Base-by-base conservation (phyloP, 257 asterid genomes). In the Solanum boliviense region DNA sequence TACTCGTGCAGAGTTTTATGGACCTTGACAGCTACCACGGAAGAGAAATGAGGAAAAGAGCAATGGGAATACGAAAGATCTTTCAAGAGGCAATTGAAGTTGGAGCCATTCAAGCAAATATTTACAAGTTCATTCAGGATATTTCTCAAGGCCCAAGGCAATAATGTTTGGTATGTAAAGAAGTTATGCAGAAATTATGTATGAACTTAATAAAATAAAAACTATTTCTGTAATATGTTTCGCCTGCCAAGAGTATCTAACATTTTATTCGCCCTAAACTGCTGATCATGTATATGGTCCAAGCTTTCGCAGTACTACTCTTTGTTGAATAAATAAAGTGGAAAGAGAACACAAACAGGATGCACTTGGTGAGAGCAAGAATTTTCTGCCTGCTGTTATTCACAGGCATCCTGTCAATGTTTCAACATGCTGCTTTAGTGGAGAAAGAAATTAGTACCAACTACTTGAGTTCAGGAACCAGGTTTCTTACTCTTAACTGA, bases 1-100 rank as follows among this genome's bases (percentile, higher is more conserved):
- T 68, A 85, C 41, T 93, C 5, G 91, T 95, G 56, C 89, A 84
- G 89, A 89, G 82, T 86, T 92, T 95, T 75, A 91, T 95, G 97
- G 91, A 91, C 34, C 87, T 86, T 88, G 94, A 91, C 84, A 88
- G 91, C 41, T 62, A 11, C 2, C 95, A 93, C 68, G 89, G 93
- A 89, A 90, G 29, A 41, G 94, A 88, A 89, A 71, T 93, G 78
- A 15, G 35, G 23, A 35, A 41, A 16, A 90, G 88, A 88, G 91
- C 94, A 5, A 88, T 73, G 71, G 92, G 87, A 86, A 88, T 90
- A 20, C 88, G 74, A 74, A 74, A 92, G 82, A 89, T 76, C n/a
- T 86, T 87, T 9, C 23, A 38, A 23, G 78, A 13, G 13, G 92
- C 93, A 0, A 65, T 91, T 78, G 91, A 90, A 31, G 91, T 93